Evolutionary conservation across 805 yeast species (phyloP), one percentile per base, ranked within the genome.

Genomic region (Sugiyamaella lignohabitans): DNA sequence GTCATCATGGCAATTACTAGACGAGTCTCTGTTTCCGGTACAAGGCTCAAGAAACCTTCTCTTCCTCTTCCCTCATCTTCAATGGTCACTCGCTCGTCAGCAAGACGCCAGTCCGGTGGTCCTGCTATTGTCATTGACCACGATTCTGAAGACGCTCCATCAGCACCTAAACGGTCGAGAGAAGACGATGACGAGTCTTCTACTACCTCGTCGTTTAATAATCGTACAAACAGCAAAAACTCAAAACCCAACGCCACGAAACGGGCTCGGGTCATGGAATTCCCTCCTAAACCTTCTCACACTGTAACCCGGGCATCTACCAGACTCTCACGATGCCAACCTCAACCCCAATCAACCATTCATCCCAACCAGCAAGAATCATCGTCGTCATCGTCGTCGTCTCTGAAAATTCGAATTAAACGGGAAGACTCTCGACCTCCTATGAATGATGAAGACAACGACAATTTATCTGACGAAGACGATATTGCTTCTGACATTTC

Each of bases 31-130:
- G 38, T 35, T 11, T 38, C 41, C 8, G 14, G 14, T 27, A 8
- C 32, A 27, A 27, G 14, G 14, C 14, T 14, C 14, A n/a, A 16
- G 16, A 29, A n/a, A n/a, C 42, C n/a, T 41, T 41, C 36, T 23
- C 18, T 14, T n/a, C 16, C 42, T 6, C 19, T 41, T 14, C 40
- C 45, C 17, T 19, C 29, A 5, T 34, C 24, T 8, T 23, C 42
- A 14, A 42, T 42, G 42, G 24, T 35, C 23, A 35, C 42, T 17
- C 42, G 45, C 5, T 34, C 42, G 14, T 18, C 24, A 20, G 16
- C 19, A 14, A 5, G 42, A 16, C 40, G 22, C 4, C 32, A 27
- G 14, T 27, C 32, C 14, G 32, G 32, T 27, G 32, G 11, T 27
- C 32, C 32, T 27, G 8, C 32, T 27, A 27, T 27, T 27, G 32